phyloP scores from a whole-genome alignment of 495 filamentous ascomycete genomes.

The Patellaria atrata region DNA sequence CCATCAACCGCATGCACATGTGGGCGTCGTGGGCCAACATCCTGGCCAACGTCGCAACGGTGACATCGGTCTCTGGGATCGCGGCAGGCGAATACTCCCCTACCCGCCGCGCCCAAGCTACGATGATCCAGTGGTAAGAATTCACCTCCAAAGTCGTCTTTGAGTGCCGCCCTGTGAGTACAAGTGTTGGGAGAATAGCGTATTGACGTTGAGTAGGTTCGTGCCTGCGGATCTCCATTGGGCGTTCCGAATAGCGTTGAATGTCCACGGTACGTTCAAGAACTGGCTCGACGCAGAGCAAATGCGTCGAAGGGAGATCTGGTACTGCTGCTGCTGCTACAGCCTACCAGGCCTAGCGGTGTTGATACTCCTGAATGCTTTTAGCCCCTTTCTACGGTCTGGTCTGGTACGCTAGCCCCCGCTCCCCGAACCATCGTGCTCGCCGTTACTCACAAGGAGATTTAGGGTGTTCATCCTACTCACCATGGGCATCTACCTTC shows the following conservation, averaged over 20 bases:
- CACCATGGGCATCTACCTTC: slow-evolving; percentile 60
- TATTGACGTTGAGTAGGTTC: slow-evolving; percentile 38
- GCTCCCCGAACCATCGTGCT: neutral
- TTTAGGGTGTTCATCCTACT: slow-evolving; percentile 37
- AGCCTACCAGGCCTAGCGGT: too few relatives aligned
- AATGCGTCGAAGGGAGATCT: slow-evolving; percentile 60
- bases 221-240: slow-evolving; percentile 66
- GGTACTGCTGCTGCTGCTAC: slow-evolving; percentile 66
- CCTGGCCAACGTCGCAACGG: slow-evolving; percentile 61
- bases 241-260: slow-evolving; percentile 76
- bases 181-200: neutral
- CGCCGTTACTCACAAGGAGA: neutral
- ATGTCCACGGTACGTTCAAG: slow-evolving; percentile 81
- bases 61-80: slow-evolving; percentile 51
- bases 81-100: slow-evolving; percentile 29
- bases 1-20: slow-evolving; percentile 81
- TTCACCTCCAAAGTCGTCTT: neutral
- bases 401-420: slow-evolving; percentile 44
- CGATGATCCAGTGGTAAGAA: slow-evolving; percentile 59
- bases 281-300: slow-evolving; percentile 52
- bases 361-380: slow-evolving; percentile 62
- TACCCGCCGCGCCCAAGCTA: slow-evolving; percentile 63
- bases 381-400: slow-evolving; percentile 72
- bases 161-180: slow-evolving; percentile 7
- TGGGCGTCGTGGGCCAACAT: slow-evolving; percentile 77